Base-by-base conservation (phyloP, 306 rosid genomes). In the Crotalaria pallida region DNA sequence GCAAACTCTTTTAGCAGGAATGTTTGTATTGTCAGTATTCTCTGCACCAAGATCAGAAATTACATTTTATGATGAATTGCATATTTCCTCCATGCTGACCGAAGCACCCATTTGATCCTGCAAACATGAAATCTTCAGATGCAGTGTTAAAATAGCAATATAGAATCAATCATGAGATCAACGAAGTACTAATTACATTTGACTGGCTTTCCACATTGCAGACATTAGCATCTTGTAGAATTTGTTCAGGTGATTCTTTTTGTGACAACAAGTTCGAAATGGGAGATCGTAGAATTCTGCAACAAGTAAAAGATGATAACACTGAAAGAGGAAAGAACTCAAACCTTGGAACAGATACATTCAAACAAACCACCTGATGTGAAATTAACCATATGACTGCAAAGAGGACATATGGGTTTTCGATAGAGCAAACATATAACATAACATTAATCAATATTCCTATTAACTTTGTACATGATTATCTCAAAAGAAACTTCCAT, bases 271-370 rank as follows among this genome's bases (percentile, higher is more conserved):
- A 85, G n/a, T 85, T 85, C 12, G 78, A 69, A 36, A 90, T 77
- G 79, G 96, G 64, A 62, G 82, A 78, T 67, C 90, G 83, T 67
- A 90, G 52, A 71, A 90, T 81, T 86, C 98, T 93, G 89, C 51
- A 76, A 44, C 81, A 78, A 74, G 71, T 17, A 48, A 41, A 55
- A 41, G 36, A 52, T 24, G 23, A 44, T 66, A 62, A 53, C 66
- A 53, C 60, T 21, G 34, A 22, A 43, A 40, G 50, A 66, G 31
- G 45, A n/a, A 72, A 71, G 29, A 64, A 49, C 10, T 45, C 38
- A 71, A 60, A 23, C 41, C 50, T 40, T n/a, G 33, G 75, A 36
- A 56, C 65, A 55, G 10, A 53, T 38, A 55, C 44, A 69, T 55
- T 34, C 51, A 74, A 51, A 41, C 19, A 6, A 29, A 29, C 38